These are phyloP conservation scores for Blepharisma undulans DNA, from an alignment of 169 alveolate species.

Conservation along the genomic window DNA sequence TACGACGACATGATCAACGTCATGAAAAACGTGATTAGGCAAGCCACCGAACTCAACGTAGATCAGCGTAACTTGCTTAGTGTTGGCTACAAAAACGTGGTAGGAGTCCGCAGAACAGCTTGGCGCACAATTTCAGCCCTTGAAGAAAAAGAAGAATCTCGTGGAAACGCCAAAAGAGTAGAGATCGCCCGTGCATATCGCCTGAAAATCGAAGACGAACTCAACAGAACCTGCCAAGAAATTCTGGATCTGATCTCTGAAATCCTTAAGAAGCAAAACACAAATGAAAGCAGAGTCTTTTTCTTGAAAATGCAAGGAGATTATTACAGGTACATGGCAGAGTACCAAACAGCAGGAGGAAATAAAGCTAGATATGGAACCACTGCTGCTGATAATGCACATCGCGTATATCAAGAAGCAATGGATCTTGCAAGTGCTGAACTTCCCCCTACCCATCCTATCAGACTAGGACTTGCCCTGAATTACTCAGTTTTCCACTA, in stretches of 20 bases:
- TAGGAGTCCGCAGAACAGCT: constrained; percentile 98
- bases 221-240: constrained; percentile 5
- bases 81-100: constrained; percentile 99
- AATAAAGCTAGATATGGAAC: constrained; percentile 93
- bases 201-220: constrained; percentile 49
- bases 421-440: constrained; percentile 91
- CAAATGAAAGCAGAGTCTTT: constrained; percentile 93
- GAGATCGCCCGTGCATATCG: constrained; percentile 92
- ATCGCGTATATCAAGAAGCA: constrained; percentile 96
- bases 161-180: constrained; percentile 89
- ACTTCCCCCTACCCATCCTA: constrained; percentile 97
- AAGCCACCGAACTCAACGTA: constrained; percentile 89
- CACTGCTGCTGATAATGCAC: constrained; percentile 95
- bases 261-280: constrained; percentile 1
- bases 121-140: constrained; percentile 96
- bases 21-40: constrained; percentile 78
- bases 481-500: constrained; percentile 98
- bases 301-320: constrained; percentile 99
- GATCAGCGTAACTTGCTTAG: constrained; percentile 95
- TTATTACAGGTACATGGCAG: constrained; percentile 83
- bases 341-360: constrained; percentile 92
- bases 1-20: constrained; percentile 95
- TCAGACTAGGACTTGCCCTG: constrained; percentile 97
- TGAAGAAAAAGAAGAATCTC: constrained; percentile 96
- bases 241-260: not conserved